These are phyloP conservation scores for Camelina sativa DNA, from an alignment of 345 rosid genomes.

Conservation along the genomic window DNA sequence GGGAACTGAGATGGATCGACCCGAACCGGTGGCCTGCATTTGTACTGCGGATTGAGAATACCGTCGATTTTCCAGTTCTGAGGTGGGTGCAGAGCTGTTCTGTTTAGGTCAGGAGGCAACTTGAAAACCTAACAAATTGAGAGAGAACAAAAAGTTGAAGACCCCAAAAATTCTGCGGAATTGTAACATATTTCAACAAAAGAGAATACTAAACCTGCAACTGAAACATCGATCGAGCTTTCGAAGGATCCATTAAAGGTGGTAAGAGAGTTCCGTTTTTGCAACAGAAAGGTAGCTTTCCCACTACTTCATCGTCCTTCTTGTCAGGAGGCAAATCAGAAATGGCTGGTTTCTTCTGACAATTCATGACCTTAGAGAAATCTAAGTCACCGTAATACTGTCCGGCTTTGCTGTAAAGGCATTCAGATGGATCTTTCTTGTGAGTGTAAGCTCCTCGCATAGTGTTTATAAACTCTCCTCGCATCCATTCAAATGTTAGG, in stretches of 20 bases:
- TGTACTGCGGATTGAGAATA: constrained; percentile 64
- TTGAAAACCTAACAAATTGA: constrained; percentile 47
- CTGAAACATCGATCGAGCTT: constrained; percentile 73
- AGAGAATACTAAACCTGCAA: constrained; percentile 49
- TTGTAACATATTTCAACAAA: neutral
- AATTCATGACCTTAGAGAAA: constrained; percentile 69
- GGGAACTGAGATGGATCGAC: constrained; percentile 81
- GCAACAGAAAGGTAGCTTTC: constrained; percentile 81
- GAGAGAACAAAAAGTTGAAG: neutral
- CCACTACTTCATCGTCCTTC: constrained; percentile 62
- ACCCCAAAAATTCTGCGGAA: neutral
- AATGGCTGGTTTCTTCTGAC: constrained; percentile 68
- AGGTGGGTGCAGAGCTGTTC: constrained; percentile 78
- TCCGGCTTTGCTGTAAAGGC: constrained; percentile 73
- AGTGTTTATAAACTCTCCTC: constrained; percentile 78
- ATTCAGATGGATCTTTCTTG: constrained; percentile 55
- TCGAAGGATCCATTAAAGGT: constrained; percentile 58
- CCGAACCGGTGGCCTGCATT: constrained; percentile 73
- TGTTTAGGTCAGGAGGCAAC: constrained; percentile 69
- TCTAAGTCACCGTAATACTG: constrained; percentile 64
- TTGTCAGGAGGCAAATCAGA: constrained; percentile 67
- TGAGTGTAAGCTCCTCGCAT: constrained; percentile 88
- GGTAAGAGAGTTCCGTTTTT: constrained; percentile 77
- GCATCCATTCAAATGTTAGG: constrained; percentile 92
- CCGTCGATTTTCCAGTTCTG: constrained; percentile 76